Evolutionary conservation across 352 stramenopile species (phyloP), one percentile per base, ranked within the genome.

Genomic region (Globisporangium irregulare): DNA sequence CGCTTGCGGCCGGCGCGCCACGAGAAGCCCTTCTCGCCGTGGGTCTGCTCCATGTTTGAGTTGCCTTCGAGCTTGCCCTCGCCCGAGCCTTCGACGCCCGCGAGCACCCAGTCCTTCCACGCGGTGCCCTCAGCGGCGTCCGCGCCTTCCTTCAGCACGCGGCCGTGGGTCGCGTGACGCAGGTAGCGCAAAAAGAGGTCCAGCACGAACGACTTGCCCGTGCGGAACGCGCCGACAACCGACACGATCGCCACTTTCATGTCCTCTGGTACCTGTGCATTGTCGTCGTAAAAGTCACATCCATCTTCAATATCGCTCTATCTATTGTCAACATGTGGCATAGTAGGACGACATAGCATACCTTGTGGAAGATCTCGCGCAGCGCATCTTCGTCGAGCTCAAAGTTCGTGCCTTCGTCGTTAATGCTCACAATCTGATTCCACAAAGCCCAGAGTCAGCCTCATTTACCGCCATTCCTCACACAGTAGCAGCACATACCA

Each of bases 191-290:
- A 76, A 69, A 99, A 99, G 72, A 99, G 93, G 72, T 97, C 98
- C 46, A 99, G 78, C 38, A 99, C 84, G 78, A 99, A 99, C 32
- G 86, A 98, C 73, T 99, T 99, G 61, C 98, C 98, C 32, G 97
- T 99, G 59, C 98, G 92, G 82, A 99, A 99, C 7, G 97, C 97
- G 51, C 98, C 98, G 1, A 99, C 97, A 12, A 99, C 97, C 46
- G 92, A 98, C 43, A 99, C 90, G 41, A 99, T 98, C 24, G 95
- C 82, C 10, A 99, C 97, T 78, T 99, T 98, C 89, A 97, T 99
- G 64, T 95, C 91, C 54, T 89, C 82, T 12, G 92, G 96, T 32
- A 85, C 79, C 76, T 89, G 25, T 15, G 9, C 24, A 20, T 57
- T 18, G 18, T n/a, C 15, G 5, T 9, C 6, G 15, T 48, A 43